phyloP scores from a whole-genome alignment of 1,139 yeast species.

The Yamadazyma siamensis region DNA sequence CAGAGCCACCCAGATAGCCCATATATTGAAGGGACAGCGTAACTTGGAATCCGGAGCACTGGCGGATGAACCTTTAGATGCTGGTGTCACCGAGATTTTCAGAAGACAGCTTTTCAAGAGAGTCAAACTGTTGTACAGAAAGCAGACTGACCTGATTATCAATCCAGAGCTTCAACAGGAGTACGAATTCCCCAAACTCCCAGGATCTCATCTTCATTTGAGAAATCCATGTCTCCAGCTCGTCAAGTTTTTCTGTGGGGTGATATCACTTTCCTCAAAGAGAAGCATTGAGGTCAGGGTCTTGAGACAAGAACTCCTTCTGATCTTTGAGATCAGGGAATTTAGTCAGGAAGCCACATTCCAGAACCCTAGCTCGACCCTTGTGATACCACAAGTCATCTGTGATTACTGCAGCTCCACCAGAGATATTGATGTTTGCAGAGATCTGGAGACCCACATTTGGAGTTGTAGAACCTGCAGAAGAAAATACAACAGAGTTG shows the following conservation, averaged over 20 bases:
- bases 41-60: constrained; percentile 29
- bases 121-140: constrained; percentile 58
- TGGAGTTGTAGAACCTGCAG: constrained; percentile 76
- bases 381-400: constrained; percentile 62
- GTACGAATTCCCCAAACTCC: constrained; percentile 67
- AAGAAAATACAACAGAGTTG: constrained; percentile 59
- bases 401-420: constrained; percentile 79
- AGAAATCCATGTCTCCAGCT: constrained; percentile 77
- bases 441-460: constrained; percentile 47
- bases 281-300: constrained; percentile 71
- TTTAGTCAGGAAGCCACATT: constrained; percentile 79
- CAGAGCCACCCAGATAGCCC: constrained; percentile 64
- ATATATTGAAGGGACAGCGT: constrained; percentile 45
- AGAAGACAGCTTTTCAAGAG: constrained; percentile 66
- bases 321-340: constrained; percentile 75
- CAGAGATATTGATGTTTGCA: constrained; percentile 79
- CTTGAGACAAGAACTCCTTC: constrained; percentile 69
- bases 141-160: constrained; percentile 70
- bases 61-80: constrained; percentile 22
- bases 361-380: constrained; percentile 68
- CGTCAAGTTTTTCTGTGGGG: constrained; percentile 72
- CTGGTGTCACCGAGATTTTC: constrained; percentile 48
- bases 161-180: constrained; percentile 63
- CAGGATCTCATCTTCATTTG: constrained; percentile 63
- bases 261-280: constrained; percentile 62